Evolutionary conservation across 225 moss, liverwort and hornwort species (phyloP).

Genomic region (Bryum argenteum): DNA sequence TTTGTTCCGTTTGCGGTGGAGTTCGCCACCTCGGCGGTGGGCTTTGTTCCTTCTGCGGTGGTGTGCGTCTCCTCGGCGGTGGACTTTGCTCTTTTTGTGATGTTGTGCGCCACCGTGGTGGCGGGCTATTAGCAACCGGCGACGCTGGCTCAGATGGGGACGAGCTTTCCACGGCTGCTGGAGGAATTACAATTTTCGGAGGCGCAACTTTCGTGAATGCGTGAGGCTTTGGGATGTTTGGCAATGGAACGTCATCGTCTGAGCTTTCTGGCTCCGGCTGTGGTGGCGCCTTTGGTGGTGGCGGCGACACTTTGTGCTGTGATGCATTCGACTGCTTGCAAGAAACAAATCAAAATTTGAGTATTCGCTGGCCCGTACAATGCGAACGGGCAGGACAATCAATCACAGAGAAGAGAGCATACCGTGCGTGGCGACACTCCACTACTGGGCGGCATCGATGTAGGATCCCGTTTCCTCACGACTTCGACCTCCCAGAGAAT

Average conservation of each 20-base stretch:
- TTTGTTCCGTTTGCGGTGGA: no score
- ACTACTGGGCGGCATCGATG: conserved; percentile 23
- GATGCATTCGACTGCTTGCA: conserved; percentile 34
- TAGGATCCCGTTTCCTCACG: conserved; percentile 41
- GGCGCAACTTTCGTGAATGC: not conserved
- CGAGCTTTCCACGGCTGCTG: conserved; percentile 10
- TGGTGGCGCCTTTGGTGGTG: not conserved
- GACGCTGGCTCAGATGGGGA: conserved; percentile 30
- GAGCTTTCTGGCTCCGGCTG: conserved; percentile 14
- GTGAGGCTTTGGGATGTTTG: conserved; percentile 10
- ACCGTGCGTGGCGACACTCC: conserved; percentile 28
- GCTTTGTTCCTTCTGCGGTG: not conserved
- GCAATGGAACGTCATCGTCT: conserved; percentile 3
- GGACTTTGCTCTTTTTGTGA: conserved; percentile 10
- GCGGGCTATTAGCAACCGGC: conserved; percentile 18
- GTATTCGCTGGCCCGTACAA: not conserved
- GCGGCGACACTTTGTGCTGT: not conserved
- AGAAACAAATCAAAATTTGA: not conserved
- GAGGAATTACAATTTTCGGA: conserved; percentile 10
- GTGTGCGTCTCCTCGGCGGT: not conserved
- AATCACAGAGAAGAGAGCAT: not conserved
- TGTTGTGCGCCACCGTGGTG: conserved; percentile 5
- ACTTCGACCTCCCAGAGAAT: conserved; percentile 78
- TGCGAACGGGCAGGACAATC: not conserved
- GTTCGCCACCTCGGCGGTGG: not conserved